phyloP scores from a whole-genome alignment of 2,329 filamentous ascomycete species.

The Penicillium digitatum region DNA sequence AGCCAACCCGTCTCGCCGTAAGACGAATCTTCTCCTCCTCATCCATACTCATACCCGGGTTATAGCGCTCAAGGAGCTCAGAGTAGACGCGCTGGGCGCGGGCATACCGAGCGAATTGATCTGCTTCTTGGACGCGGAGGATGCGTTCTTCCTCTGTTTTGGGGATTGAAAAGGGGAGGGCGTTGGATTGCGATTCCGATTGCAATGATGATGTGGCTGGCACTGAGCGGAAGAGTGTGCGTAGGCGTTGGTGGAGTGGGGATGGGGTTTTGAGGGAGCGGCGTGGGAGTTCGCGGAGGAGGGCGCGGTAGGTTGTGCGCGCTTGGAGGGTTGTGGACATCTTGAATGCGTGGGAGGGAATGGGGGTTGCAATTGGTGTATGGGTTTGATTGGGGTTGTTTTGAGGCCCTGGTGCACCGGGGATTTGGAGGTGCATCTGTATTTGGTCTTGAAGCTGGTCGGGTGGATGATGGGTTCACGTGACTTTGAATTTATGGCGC shows the following conservation, averaged over 20 bases:
- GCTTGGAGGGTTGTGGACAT: constrained; percentile 39
- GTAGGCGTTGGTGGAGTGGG: constrained; percentile 66
- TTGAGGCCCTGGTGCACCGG: not conserved
- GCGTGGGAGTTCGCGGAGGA: constrained; percentile 84
- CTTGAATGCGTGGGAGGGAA: not conserved
- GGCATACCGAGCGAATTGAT: constrained; percentile 76
- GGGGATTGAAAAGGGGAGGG: constrained; percentile 15
- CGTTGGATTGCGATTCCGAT: not conserved
- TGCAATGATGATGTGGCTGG: constrained; percentile 24
- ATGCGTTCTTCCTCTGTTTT: constrained; percentile 17
- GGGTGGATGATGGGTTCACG: not conserved
- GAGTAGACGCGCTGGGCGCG: constrained; percentile 81
- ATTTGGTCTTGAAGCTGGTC: not conserved
- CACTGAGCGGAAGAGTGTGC: constrained; percentile 54
- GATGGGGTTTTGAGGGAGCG: constrained; percentile 61
- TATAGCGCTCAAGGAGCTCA: constrained; percentile 82
- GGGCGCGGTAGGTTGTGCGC: constrained; percentile 78
- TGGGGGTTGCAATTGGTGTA: not conserved
- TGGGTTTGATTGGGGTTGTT: not conserved
- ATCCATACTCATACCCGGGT: constrained; percentile 84
- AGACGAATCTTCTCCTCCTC: constrained; percentile 77
- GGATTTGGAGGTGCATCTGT: not conserved
- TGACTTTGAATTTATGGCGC: not conserved
- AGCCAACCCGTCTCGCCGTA: constrained; percentile 81
- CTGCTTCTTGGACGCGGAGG: constrained; percentile 52